Percentiles rank a stretch among this genome's conserved stretches.
These are phyloP conservation scores for Cladosporium cucumerinum DNA, from an alignment of 2,329 filamentous ascomycete species.

Conservation along the genomic window DNA sequence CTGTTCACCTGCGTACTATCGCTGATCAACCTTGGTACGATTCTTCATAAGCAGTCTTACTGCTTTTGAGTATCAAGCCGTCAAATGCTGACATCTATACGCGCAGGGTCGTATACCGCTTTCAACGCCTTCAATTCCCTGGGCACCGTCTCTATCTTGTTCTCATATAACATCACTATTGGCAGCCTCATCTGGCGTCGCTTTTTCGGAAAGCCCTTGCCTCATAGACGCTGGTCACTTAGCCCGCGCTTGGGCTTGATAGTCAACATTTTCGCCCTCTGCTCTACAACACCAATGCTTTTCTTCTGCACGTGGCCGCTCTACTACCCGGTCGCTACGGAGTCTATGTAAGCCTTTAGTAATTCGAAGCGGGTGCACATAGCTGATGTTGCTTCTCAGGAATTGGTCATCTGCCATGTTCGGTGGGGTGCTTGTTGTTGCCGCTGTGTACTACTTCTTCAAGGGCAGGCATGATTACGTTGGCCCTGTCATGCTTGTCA, in stretches of 20 bases:
- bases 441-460: background rate
- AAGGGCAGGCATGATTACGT: background rate
- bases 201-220: constrained; percentile 12
- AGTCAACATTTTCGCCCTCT: constrained; percentile 16
- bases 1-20: constrained; percentile 2
- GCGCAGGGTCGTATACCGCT: background rate
- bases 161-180: constrained; percentile 18
- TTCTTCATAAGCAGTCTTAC: background rate
- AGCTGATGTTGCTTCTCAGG: background rate
- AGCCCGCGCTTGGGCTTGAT: constrained; percentile 15
- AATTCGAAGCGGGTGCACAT: background rate
- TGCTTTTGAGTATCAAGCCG: background rate
- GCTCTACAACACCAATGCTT: constrained; percentile 16
- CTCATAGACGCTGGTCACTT: constrained; percentile 14
- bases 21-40: constrained; percentile 11
- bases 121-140: constrained; percentile 14
- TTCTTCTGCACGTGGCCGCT: constrained; percentile 21
- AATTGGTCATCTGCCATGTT: constrained; percentile 22
- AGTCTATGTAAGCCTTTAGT: constrained; percentile 11
- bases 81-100: background rate
- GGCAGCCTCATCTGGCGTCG: constrained; percentile 19
- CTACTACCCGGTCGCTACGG: constrained; percentile 15
- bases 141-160: constrained; percentile 15
- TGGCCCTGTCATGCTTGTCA: constrained; percentile 1
- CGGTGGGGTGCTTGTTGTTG: constrained; percentile 19